Evolutionary conservation across 306 rosid genomes (phyloP).

Genomic region (Alnus rubra): DNA sequence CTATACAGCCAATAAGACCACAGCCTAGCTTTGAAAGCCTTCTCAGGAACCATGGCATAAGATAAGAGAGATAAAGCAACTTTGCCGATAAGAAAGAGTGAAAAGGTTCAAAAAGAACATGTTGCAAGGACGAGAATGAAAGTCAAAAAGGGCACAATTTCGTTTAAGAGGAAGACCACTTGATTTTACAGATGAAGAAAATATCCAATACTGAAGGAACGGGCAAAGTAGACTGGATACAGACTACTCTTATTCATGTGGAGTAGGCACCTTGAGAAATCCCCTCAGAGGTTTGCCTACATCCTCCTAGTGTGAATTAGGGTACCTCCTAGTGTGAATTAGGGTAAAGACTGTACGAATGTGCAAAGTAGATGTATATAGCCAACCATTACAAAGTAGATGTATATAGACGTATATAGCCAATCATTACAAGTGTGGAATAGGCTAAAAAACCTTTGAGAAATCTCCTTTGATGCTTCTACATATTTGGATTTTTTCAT

Average conservation of each 20-base stretch:
- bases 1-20: neutral
- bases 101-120: neutral
- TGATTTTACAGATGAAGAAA: neutral
- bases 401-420: neutral
- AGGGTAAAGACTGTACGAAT: slow-evolving; percentile 1
- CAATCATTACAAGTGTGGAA: neutral
- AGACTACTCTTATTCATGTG: neutral
- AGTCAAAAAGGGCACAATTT: neutral
- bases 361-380: neutral
- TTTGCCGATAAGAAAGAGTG: neutral
- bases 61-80: no score
- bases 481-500: neutral
- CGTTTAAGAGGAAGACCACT: neutral
- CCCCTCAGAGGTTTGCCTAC: neutral
- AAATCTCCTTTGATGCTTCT: neutral
- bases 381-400: neutral
- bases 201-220: neutral
- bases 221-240: neutral
- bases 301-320: neutral
- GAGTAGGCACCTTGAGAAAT: neutral
- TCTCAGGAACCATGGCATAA: neutral
- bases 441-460: neutral
- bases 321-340: neutral
- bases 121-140: neutral
- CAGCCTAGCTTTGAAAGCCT: neutral